Base-by-base conservation (phyloP, 1,284 basidiomycete genomes). In the Fomitopsis pinicola region DNA sequence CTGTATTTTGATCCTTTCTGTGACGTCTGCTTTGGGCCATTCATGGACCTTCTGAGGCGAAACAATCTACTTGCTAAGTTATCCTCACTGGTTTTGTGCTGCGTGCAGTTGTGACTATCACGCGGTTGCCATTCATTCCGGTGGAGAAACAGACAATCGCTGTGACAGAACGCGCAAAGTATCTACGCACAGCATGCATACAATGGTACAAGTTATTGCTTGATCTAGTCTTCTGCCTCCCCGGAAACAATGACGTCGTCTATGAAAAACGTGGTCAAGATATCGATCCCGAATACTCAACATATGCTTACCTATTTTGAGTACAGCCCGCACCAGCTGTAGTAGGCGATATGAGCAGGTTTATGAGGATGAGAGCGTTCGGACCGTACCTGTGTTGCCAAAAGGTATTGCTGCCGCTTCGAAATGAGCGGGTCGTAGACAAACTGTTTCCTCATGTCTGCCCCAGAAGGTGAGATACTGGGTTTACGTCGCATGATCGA, bases 351-450 rank as follows among this genome's bases (percentile, higher is more conserved):
- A 2, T 36, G 19, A 40, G 38, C 38, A 40, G 9, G 22, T 22
- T 40, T 14, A 17, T 50, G 10, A 7, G 26, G 12, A 48, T 50
- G 5, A 5, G 9, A 15, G 5, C 5, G 3, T 12, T 14, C 56
- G 22, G 14, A 74, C 14, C 82, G 57, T 64, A 95, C 90, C 84
- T 99, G 97, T 42, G 96, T 98, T n/a, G 97, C 97, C 54, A 99
- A 80, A 63, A 98, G 79, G 75, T 97, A 95, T 73, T 99, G 97
- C 75, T 98, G 96, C 70, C 97, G 84, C 81, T 99, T 99, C 50
- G 94, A 95, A 73, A 99, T 97, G 63, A 98, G 81, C 35, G 97
- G 96, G 73, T 99, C 97, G 71, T 97, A 97, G 28, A 99, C 97
- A 68, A 94, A 94, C 75, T 98, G 97, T 72, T 91, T 85, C 81